A percentile compares a stretch with the other conserved stretches of the same genome.
Conservation (phyloP, 2,329 filamentous ascomycete species). For the Ophiostoma pallidulum region DNA sequence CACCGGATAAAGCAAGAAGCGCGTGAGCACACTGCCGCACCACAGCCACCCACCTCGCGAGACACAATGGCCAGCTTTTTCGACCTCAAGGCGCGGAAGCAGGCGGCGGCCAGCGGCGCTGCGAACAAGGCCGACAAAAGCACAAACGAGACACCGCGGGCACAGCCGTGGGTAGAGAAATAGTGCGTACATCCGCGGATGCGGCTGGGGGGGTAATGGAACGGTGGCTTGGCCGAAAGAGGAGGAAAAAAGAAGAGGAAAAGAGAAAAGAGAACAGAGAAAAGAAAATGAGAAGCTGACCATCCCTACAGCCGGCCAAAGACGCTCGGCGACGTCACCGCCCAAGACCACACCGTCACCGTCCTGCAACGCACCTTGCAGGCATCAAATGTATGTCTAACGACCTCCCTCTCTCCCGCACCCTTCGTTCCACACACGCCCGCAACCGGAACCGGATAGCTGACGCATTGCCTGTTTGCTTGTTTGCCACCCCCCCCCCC, state of each 20-base stretch:
- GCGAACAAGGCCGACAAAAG: constrained; percentile 57
- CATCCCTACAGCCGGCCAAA: constrained; percentile 69
- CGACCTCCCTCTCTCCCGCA: background rate
- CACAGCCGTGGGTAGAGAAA: constrained; percentile 98
- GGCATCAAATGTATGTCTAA: constrained; percentile 64
- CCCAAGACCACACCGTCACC: constrained; percentile 93
- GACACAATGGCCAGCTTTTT: constrained; percentile 81
- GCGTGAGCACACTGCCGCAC: no score
- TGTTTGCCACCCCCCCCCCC: constrained; percentile 1
- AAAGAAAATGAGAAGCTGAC: constrained; percentile 21
- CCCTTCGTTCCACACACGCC: no score
- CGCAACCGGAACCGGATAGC: no score
- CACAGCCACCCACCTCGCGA: background rate
- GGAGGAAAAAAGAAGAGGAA: background rate
- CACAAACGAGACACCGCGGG: constrained; percentile 52
- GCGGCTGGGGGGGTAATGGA: background rate
- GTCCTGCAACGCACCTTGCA: constrained; percentile 88
- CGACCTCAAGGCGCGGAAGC: constrained; percentile 84
- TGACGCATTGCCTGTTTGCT: no score
- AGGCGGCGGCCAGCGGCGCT: constrained; percentile 55
- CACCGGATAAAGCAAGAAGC: no score
- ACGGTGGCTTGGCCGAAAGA: no score
- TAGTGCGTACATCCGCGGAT: constrained; percentile 51
- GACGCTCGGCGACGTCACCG: constrained; percentile 86
- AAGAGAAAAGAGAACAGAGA: background rate